These are phyloP conservation scores for Diaporthe aspalathi DNA, from an alignment of 2,329 filamentous ascomycete genomes.

Conservation along the genomic window DNA sequence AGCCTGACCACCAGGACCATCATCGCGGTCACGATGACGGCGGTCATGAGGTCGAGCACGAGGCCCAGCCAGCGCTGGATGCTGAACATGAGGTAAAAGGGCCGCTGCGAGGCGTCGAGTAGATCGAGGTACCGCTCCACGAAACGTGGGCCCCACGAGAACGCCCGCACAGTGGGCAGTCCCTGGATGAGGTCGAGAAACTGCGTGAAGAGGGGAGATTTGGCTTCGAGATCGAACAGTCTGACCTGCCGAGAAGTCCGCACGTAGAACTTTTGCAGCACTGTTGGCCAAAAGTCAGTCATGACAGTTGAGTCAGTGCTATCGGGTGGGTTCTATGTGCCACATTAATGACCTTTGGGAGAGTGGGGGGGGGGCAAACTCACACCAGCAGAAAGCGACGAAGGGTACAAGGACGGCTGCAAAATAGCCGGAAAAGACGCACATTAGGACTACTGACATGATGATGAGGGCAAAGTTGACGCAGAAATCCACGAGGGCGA, in stretches of 20 bases:
- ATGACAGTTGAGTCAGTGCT: no score
- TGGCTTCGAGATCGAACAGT: slow-evolving; percentile 43
- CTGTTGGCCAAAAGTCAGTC: slow-evolving; percentile 4
- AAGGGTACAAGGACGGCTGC: slow-evolving; percentile 26
- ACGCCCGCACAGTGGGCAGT: slow-evolving; percentile 31
- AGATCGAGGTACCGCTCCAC: slow-evolving; percentile 15
- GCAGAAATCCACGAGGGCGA: slow-evolving; percentile 28
- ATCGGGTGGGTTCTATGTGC: not conserved
- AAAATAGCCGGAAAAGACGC: slow-evolving; percentile 34
- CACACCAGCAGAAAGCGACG: slow-evolving; percentile 33
- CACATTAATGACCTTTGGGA: slow-evolving; percentile 2
- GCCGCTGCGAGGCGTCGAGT: slow-evolving; percentile 40
- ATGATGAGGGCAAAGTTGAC: slow-evolving; percentile 23
- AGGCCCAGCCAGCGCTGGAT: slow-evolving; percentile 42
- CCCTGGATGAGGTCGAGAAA: not conserved
- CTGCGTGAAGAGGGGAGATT: slow-evolving; percentile 2
- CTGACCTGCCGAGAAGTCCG: slow-evolving; percentile 47
- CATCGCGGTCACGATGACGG: slow-evolving; percentile 38
- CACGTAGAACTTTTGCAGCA: slow-evolving; percentile 47
- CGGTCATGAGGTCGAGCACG: slow-evolving; percentile 41
- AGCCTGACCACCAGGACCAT: slow-evolving; percentile 34
- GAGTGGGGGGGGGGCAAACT: not conserved
- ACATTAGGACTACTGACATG: slow-evolving; percentile 29
- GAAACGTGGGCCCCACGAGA: slow-evolving; percentile 22
- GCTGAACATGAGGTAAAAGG: slow-evolving; percentile 40